These are phyloP conservation scores for Metschnikowia henanensis DNA, from an alignment of 805 yeast genomes.

Conservation along the genomic window DNA sequence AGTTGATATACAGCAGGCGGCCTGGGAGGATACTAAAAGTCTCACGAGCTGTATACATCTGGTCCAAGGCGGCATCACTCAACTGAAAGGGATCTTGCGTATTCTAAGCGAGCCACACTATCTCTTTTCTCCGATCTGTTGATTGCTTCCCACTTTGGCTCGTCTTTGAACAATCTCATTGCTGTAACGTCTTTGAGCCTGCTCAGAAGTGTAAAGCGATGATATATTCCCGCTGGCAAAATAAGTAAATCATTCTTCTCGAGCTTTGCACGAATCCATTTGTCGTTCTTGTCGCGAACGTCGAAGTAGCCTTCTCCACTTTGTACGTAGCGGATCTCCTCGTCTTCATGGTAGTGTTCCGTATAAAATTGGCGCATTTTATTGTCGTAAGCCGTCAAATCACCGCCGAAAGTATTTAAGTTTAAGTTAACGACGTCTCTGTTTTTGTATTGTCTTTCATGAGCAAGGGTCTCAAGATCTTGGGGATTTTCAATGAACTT, in stretches of 20 bases:
- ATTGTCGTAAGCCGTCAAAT: slow-evolving; percentile 50
- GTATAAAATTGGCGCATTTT: slow-evolving; percentile 71
- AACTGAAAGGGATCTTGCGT: slow-evolving; percentile 32
- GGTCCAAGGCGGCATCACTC: slow-evolving; percentile 5
- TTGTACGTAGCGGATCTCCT: slow-evolving; percentile 86
- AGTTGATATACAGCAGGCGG: background rate
- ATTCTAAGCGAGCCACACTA: slow-evolving; percentile 37
- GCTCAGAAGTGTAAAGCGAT: slow-evolving; percentile 78
- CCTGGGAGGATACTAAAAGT: background rate
- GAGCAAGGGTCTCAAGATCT: slow-evolving; percentile 66
- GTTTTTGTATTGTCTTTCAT: slow-evolving; percentile 72
- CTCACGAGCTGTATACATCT: background rate
- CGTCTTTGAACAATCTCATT: slow-evolving; percentile 83
- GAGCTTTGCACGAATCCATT: slow-evolving; percentile 78
- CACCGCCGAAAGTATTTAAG: slow-evolving; percentile 60
- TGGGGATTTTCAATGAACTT: slow-evolving; percentile 48
- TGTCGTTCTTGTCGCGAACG: slow-evolving; percentile 59
- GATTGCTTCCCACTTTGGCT: slow-evolving; percentile 94
- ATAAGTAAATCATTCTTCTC: slow-evolving; percentile 65
- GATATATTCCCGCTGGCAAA: slow-evolving; percentile 92
- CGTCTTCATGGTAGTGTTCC: slow-evolving; percentile 96
- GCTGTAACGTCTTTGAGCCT: slow-evolving; percentile 65
- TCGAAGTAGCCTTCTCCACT: slow-evolving; percentile 95
- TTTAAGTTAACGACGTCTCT: slow-evolving; percentile 70
- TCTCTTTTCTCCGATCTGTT: slow-evolving; percentile 51